Evolutionary conservation across 345 rosid species (phyloP).

Genomic region (Erodium maritimum): DNA sequence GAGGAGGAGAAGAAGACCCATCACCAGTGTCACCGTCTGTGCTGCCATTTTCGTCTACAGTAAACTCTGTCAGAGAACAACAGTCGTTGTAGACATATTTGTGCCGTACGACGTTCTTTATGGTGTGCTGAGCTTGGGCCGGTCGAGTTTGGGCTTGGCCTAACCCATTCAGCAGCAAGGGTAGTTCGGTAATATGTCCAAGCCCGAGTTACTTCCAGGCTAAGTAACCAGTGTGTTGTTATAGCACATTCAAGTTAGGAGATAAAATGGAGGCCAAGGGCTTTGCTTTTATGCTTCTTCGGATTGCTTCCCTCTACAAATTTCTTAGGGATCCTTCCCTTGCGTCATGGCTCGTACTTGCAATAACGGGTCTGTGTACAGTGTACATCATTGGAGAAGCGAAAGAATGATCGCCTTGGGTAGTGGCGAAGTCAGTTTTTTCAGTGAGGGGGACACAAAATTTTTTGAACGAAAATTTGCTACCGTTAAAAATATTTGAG

Average conservation of each 20-base stretch:
- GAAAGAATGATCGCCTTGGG: too few relatives aligned
- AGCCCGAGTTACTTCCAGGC: too few relatives aligned
- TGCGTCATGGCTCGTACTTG: not conserved
- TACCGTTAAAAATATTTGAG: too few relatives aligned
- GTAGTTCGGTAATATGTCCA: too few relatives aligned
- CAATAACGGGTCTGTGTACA: not conserved
- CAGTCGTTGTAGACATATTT: too few relatives aligned
- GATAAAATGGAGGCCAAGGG: not conserved
- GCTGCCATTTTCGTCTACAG: slow-evolving; percentile 26
- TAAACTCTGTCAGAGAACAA: not conserved
- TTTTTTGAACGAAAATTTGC: too few relatives aligned
- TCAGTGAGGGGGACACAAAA: too few relatives aligned
- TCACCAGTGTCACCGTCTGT: slow-evolving; percentile 18
- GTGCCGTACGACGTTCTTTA: not conserved
- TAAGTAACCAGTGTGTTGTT: not conserved
- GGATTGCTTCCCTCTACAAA: not conserved
- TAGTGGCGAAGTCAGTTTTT: too few relatives aligned
- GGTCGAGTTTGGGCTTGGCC: too few relatives aligned
- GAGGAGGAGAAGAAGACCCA: slow-evolving; percentile 24
- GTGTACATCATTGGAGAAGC: not conserved
- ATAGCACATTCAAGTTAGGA: too few relatives aligned
- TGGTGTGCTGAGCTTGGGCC: not conserved
- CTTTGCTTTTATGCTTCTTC: not conserved
- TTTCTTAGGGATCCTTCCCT: not conserved
- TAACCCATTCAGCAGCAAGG: too few relatives aligned